A percentile compares a stretch with the other conserved stretches of the same genome.
Conservation (phyloP, 208 protist species). For the Trypanosoma boissoni region DNA sequence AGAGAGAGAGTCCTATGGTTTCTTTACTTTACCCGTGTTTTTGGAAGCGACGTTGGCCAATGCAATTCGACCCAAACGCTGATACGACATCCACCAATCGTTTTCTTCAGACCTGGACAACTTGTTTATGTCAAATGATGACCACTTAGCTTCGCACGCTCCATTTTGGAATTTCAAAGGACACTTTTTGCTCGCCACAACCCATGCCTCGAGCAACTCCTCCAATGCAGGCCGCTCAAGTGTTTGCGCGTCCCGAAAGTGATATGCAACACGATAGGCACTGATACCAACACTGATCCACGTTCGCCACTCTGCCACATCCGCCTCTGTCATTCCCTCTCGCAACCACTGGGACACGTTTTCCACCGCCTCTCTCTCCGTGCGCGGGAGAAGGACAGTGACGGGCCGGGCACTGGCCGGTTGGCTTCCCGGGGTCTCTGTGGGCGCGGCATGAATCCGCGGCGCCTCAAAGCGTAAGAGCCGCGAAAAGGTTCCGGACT, state of each 20-base stretch:
- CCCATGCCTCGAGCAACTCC: conserved; percentile 82
- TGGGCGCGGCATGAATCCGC: conserved; percentile 2
- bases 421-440: not conserved
- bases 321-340: conserved; percentile 44
- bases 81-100: conserved; percentile 74
- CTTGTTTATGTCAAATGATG: conserved; percentile 59
- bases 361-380: conserved; percentile 64
- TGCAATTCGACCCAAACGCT: conserved; percentile 58
- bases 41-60: conserved; percentile 33
- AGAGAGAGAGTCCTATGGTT: conserved; percentile 2
- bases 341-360: conserved; percentile 70
- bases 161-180: conserved; percentile 64
- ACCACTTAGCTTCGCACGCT: conserved; percentile 67
- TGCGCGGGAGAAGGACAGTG: conserved; percentile 60
- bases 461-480: conserved; percentile 62
- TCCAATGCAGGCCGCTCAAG: conserved; percentile 69
- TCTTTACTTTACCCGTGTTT: conserved; percentile 5
- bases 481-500: conserved; percentile 61
- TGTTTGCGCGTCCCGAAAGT: conserved; percentile 60
- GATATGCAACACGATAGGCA: conserved; percentile 69
- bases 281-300: conserved; percentile 80
- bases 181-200: conserved; percentile 67
- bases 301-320: conserved; percentile 77
- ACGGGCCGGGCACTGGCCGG: not conserved
- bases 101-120: conserved; percentile 16